Base-by-base conservation (phyloP, 2,329 filamentous ascomycete species). In the Magnaporthiopsis rhizophila region DNA sequence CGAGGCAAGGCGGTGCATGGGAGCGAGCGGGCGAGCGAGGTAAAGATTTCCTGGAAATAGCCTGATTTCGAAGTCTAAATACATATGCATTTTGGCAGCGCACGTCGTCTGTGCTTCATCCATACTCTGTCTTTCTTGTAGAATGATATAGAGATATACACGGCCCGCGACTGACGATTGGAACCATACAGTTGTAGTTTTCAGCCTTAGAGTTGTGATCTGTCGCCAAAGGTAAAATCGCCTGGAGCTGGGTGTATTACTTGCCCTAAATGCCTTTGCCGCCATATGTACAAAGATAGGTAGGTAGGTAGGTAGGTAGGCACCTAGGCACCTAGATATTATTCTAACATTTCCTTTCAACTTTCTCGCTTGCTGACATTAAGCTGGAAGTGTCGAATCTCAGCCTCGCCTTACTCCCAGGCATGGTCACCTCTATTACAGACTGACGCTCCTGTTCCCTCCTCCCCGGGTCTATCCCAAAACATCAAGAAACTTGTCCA, bases 401-500 rank as follows among this genome's bases (percentile, higher is more conserved):
- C 1, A 18, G 45, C 21, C 9, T 18, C 21, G 2, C 45, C 21
- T 24, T 1, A 9, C 7, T 24, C 45, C 45, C 15, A 21, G 15
- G 21, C 38, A 3, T 11, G 38, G 9, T 1, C 38, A 50, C 3
- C 2, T 50, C 38, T 21, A 18, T 21, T 11, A 11, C 15, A 50
- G 38, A 45, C 18, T 45, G 38, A 18, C 18, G 38, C 38, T 15
- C 45, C 21, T n/a, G 21, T 50, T 24, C 18, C 7, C 5, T 7
- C 11, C 2, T 4, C n/a, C 21, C 2, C 5, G 8, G 30, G 15
- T 11, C 28, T 18, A 63, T 3, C 56, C 53, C 26, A 63, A 56
- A 18, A 34, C 34, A 64, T 59, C 65, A 28, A 66, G 38, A 12
- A 80, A 69, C 67, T 74, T 72, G 9, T 70, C 65, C 70, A 81